Evolutionary conservation across 2,329 filamentous ascomycete genomes (phyloP), one percentile per base, ranked within the genome.

Genomic region (Monosporascus ibericus): DNA sequence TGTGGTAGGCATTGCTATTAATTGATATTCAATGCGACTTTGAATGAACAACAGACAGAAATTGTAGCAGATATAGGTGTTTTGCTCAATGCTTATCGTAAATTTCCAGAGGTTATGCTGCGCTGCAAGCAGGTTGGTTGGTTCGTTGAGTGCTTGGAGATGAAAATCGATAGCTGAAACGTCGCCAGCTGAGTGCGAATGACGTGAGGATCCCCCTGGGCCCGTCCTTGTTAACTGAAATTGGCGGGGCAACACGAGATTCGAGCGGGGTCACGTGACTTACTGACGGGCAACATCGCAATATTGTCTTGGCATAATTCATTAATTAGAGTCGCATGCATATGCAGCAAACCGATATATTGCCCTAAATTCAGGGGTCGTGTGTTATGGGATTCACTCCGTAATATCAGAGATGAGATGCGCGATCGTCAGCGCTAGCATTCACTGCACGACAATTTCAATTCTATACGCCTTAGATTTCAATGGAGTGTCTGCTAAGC

Each of bases 211-310:
- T 64, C 55, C 50, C 49, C 36, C 24, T 15, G 30, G 39, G 14
- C 42, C 8, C 15, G 47, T 9, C 44, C 34, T 54, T 48, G 52
- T 58, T 46, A 44, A 44, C 53, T 57, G 57, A 53, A 44, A 70
- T 74, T 80, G 77, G 73, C 77, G 71, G 75, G 78, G 76, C 77
- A 81, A 81, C 78, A 71, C 75, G 75, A 76, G 69, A 70, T 46
- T 58, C 60, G 65, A 72, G 65, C 76, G 76, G 65, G 55, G 55
- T 70, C 78, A 80, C 75, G 76, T 80, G 78, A 68, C 30, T 34
- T 34, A 14, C 2, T 1, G 30, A 30, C 11, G 5, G 5, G 9
- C 27, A 11, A 9, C 9, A 27, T 0, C 27, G 27, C 27, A 11
- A 27, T 27, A 9, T 2, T 3, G 27, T 27, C 27, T 30, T 30